These are phyloP conservation scores for Amesomyces nigricolor DNA, from an alignment of 2,329 filamentous ascomycete species.

Conservation along the genomic window DNA sequence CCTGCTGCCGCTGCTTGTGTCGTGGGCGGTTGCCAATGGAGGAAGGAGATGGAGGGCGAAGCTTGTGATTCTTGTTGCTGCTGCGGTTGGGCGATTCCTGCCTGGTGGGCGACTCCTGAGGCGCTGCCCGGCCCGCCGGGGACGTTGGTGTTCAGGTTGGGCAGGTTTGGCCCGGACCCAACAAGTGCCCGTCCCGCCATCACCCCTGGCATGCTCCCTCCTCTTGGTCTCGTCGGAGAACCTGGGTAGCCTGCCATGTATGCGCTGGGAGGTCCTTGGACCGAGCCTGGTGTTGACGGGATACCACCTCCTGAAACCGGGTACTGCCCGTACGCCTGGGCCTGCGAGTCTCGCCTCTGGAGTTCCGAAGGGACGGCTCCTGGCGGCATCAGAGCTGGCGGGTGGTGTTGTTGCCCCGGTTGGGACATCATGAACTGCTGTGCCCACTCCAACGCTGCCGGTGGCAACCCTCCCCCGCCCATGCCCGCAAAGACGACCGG, in stretches of 20 bases:
- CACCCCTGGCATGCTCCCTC: slow-evolving; percentile 43
- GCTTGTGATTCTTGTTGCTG: slow-evolving; percentile 56
- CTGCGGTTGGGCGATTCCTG: slow-evolving; percentile 46
- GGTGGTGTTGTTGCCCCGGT: slow-evolving; percentile 39
- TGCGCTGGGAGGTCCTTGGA: slow-evolving; percentile 34
- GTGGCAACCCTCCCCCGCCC: slow-evolving; percentile 56
- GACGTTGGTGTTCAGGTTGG: slow-evolving; percentile 42
- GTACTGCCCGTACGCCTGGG: slow-evolving; percentile 40
- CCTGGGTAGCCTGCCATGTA: slow-evolving; percentile 42
- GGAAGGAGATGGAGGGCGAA: slow-evolving; percentile 78
- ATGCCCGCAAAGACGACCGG: slow-evolving; percentile 71
- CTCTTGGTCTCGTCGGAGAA: slow-evolving; percentile 46
- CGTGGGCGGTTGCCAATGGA: slow-evolving; percentile 83
- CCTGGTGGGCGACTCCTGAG: slow-evolving; percentile 42
- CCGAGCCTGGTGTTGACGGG: slow-evolving; percentile 40
- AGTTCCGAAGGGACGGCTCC: slow-evolving; percentile 49
- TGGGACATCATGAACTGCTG: slow-evolving; percentile 58
- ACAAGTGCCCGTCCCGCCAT: slow-evolving; percentile 34
- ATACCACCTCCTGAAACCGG: slow-evolving; percentile 35
- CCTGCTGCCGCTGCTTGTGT: slow-evolving; percentile 56
- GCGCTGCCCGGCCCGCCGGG: slow-evolving; percentile 34
- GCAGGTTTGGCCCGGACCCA: slow-evolving; percentile 35
- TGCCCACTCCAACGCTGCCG: slow-evolving; percentile 59
- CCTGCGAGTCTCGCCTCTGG: slow-evolving; percentile 47
- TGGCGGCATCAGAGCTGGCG: slow-evolving; percentile 47